Base-by-base conservation (phyloP, 345 rosid genomes). In the Firmiana major region DNA sequence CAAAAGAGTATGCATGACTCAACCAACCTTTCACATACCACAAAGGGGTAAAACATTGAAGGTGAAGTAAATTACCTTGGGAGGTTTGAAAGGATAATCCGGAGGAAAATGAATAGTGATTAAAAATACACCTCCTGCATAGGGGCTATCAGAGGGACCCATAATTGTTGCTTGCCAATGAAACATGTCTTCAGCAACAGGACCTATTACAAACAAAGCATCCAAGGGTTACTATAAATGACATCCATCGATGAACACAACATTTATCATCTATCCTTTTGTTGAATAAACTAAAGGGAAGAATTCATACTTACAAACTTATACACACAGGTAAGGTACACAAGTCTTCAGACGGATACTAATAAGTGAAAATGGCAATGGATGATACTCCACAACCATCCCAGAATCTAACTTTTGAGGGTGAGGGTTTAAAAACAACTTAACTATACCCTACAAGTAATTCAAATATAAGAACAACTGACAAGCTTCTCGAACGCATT, bases 101-200 rank as follows among this genome's bases (percentile, higher is more conserved):
- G 86, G 81, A 75, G 86, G 84, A 34, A 83, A 83, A 57, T 83
- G 84, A 74, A 80, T 80, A 22, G 84, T 63, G 57, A 80, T 82
- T 21, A 84, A 65, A 63, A 84, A 84, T 28, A 84, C 80, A 24
- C 86, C 86, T 9, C 86, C 86, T 4, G 86, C 76, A 60, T 81
- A 84, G 65, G 86, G 86, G 69, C 86, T 84, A 79, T 84, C 86
- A 28, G 86, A 15, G 3, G 86, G 86, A 26, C 86, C 86, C 86
- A 84, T 84, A 16, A 84, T 83, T 67, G 85, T 83, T 21, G 84
- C 83, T 73, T 81, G 83, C 83, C 80, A 81, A 43, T 81, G 83
- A 43, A 83, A 83, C 85, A 83, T 83, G 76, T 83, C 85, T 72
- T 83, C 85, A 13, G 83, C 83, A 9, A 79, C 85, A 0, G 83